Conservation (phyloP, 2,329 filamentous ascomycete species). For the Cordyceps farinosa region DNA sequence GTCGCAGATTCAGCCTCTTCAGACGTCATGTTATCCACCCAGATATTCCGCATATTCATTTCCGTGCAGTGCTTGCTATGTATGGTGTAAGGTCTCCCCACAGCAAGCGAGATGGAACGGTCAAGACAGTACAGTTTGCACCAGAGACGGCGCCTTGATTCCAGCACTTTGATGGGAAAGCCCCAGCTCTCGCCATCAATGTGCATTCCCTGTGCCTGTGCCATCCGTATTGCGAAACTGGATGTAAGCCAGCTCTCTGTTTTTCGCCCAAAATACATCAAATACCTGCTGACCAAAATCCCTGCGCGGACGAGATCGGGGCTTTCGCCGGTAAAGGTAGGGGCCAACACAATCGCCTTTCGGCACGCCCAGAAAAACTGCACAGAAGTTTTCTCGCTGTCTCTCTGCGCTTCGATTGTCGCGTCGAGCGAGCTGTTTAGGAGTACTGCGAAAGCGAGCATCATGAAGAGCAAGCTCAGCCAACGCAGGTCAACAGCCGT, state of each 20-base stretch:
- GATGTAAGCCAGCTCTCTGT: conserved; percentile 40
- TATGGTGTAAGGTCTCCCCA: conserved; percentile 39
- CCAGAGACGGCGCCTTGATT: conserved; percentile 38
- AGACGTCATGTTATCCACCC: conserved; percentile 33
- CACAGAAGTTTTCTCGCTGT: conserved; percentile 36
- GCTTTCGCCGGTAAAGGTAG: conserved; percentile 40
- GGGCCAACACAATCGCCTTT: conserved; percentile 38
- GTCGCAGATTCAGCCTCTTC: conserved; percentile 26
- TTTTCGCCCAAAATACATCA: conserved; percentile 36
- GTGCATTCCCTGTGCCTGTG: conserved; percentile 41
- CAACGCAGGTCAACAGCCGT: conserved; percentile 38
- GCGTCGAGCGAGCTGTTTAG: conserved; percentile 32
- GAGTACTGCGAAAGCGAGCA: conserved; percentile 37
- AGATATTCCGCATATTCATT: conserved; percentile 36
- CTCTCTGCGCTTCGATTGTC: conserved; percentile 33
- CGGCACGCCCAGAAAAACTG: conserved; percentile 40
- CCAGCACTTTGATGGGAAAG: conserved; percentile 33
- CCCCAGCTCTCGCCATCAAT: conserved; percentile 40
- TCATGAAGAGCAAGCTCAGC: conserved; percentile 40
- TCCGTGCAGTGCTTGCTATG: conserved; percentile 37
- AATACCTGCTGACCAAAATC: conserved; percentile 37
- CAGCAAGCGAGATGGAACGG: conserved; percentile 37
- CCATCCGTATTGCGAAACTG: conserved; percentile 41
- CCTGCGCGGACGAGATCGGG: conserved; percentile 39
- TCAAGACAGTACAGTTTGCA: conserved; percentile 38